Percentiles rank a stretch among this genome's conserved stretches.
phyloP scores from a whole-genome alignment of 768 basidiomycete genomes.

The Pleurotus salmoneostramineus region DNA sequence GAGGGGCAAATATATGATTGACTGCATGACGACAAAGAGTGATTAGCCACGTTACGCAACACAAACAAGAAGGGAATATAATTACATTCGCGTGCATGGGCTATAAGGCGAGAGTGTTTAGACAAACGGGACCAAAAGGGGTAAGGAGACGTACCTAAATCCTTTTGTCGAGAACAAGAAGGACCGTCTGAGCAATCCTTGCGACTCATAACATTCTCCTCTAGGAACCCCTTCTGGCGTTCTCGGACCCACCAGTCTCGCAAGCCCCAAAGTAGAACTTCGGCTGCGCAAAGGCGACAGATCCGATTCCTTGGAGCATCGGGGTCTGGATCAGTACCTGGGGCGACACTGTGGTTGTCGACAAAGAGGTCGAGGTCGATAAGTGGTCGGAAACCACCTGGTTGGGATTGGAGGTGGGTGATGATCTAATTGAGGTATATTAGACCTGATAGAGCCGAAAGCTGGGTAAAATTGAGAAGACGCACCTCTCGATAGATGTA shows the following conservation, averaged over 20 bases:
- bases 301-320: constrained; percentile 55
- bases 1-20: constrained; percentile 31
- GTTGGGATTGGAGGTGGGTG: constrained; percentile 53
- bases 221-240: constrained; percentile 63
- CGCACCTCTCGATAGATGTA: constrained; percentile 76
- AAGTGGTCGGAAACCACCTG: constrained; percentile 59
- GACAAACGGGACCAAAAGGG: constrained; percentile 1
- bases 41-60: not conserved
- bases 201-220: constrained; percentile 48
- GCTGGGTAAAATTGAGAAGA: constrained; percentile 2
- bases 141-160: constrained; percentile 49
- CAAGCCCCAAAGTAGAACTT: constrained; percentile 72
- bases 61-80: constrained; percentile 8
- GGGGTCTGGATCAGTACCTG: constrained; percentile 53
- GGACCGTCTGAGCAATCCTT: constrained; percentile 68
- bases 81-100: constrained; percentile 76
- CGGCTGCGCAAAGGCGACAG: constrained; percentile 71
- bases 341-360: constrained; percentile 59
- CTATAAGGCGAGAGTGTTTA: constrained; percentile 27
- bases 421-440: constrained; percentile 46
- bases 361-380: constrained; percentile 69
- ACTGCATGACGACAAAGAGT: constrained; percentile 17
- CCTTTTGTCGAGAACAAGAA: constrained; percentile 57
- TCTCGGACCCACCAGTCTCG: constrained; percentile 84
- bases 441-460: not conserved